These are phyloP conservation scores for Pyricularia pennisetigena DNA, from an alignment of 2,329 filamentous ascomycete genomes.

Conservation along the genomic window DNA sequence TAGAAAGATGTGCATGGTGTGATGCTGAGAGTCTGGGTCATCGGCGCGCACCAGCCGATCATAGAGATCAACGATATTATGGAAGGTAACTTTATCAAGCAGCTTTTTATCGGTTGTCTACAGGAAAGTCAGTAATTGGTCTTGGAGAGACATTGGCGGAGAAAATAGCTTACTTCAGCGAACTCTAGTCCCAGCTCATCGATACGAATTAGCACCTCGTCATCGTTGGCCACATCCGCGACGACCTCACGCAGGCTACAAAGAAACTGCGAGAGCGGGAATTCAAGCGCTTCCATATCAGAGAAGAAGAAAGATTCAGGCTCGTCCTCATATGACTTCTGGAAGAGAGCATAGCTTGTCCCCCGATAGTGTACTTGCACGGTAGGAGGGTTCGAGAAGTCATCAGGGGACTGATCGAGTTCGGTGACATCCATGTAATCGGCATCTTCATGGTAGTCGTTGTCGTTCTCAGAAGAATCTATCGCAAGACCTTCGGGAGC, in stretches of 20 bases:
- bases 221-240: conserved; percentile 29
- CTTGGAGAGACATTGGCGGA: background rate
- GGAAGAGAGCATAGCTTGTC: conserved; percentile 22
- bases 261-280: conserved; percentile 33
- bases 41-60: conserved; percentile 13
- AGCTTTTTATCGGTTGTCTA: conserved; percentile 12
- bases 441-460: conserved; percentile 1
- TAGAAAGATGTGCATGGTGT: conserved; percentile 11
- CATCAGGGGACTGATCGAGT: conserved; percentile 8
- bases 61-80: conserved; percentile 13
- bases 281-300: conserved; percentile 28
- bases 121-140: background rate
- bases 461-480: conserved; percentile 7
- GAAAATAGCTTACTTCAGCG: conserved; percentile 29
- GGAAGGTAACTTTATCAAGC: conserved; percentile 13
- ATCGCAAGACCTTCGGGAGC: conserved; percentile 7
- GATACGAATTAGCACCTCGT: conserved; percentile 41
- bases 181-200: conserved; percentile 44
- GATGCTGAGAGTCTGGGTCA: conserved; percentile 1
- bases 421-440: conserved; percentile 7
- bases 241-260: conserved; percentile 34
- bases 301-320: conserved; percentile 35
- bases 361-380: conserved; percentile 21
- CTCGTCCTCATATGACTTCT: conserved; percentile 23
- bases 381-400: conserved; percentile 12